Evolutionary conservation across 2,329 filamentous ascomycete species (phyloP).

Genomic region (Colletotrichum horii): DNA sequence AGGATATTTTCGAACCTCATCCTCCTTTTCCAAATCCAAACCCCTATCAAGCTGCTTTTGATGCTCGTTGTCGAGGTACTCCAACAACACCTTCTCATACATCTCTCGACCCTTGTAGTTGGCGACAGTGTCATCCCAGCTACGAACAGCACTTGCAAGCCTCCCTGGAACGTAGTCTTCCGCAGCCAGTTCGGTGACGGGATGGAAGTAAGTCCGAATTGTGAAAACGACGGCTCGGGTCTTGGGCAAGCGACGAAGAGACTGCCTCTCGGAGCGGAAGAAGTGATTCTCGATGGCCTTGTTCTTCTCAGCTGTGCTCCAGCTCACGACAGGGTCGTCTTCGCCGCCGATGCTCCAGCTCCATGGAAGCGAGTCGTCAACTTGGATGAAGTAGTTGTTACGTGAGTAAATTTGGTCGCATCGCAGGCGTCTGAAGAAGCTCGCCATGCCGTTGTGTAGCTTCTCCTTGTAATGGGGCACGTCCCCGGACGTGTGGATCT

Average conservation of each 20-base stretch:
- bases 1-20: slow-evolving; percentile 67
- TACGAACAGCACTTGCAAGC: slow-evolving; percentile 77
- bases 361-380: slow-evolving; percentile 80
- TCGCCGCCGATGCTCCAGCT: slow-evolving; percentile 77
- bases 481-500: slow-evolving; percentile 80
- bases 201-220: slow-evolving; percentile 81
- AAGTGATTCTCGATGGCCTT: slow-evolving; percentile 74
- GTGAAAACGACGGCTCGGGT: slow-evolving; percentile 72
- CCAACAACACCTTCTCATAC: slow-evolving; percentile 75
- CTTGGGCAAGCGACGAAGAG: slow-evolving; percentile 65
- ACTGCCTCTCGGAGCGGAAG: slow-evolving; percentile 80
- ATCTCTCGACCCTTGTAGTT: slow-evolving; percentile 79
- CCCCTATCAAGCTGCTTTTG: slow-evolving; percentile 73
- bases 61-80: slow-evolving; percentile 78
- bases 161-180: slow-evolving; percentile 81
- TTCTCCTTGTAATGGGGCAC: slow-evolving; percentile 77
- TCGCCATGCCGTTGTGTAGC: slow-evolving; percentile 79
- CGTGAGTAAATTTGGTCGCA: slow-evolving; percentile 68
- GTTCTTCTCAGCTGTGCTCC: slow-evolving; percentile 79
- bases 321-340: slow-evolving; percentile 68
- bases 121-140: slow-evolving; percentile 80
- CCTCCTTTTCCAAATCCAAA: slow-evolving; percentile 65
- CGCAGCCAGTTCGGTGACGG: slow-evolving; percentile 68
- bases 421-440: slow-evolving; percentile 76
- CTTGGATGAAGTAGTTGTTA: slow-evolving; percentile 90